Evolutionary conservation across 495 filamentous ascomycete species (phyloP).

Genomic region (Corynascus novoguineensis): DNA sequence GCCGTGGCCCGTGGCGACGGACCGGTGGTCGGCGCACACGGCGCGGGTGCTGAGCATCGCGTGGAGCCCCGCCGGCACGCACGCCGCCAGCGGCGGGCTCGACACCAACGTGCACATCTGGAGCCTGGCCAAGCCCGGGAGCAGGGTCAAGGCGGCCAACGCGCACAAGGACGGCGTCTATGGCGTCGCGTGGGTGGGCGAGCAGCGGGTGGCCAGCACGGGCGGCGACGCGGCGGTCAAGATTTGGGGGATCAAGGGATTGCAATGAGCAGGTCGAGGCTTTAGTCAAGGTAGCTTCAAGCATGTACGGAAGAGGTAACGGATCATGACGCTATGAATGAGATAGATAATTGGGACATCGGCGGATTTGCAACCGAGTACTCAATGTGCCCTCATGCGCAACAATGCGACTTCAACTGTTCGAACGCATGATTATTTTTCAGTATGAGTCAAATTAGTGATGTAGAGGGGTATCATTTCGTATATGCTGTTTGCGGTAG

Average conservation of each 20-base stretch:
- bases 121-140: conserved; percentile 78
- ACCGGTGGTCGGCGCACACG: conserved; percentile 90
- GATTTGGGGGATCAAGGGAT: conserved; percentile 71
- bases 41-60: conserved; percentile 74
- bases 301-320: not conserved
- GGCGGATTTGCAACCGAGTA: not conserved
- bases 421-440: not conserved
- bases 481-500: no score
- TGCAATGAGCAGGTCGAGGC: conserved; percentile 37
- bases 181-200: conserved; percentile 70
- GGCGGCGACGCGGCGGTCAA: conserved; percentile 90
- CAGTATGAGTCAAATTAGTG: not conserved
- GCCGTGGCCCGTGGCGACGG: conserved; percentile 55
- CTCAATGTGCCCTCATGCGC: not conserved
- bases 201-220: conserved; percentile 65
- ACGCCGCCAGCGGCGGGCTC: conserved; percentile 75
- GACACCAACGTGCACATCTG: conserved; percentile 91
- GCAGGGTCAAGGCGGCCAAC: conserved; percentile 69
- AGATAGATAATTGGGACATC: not conserved
- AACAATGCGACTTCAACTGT: not conserved
- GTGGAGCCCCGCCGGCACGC: conserved; percentile 71
- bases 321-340: conserved; percentile 5
- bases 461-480: not conserved
- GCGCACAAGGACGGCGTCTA: conserved; percentile 95
- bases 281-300: not conserved